Base-by-base conservation (phyloP, 163 green algal species). In the Coccomyxa subellipsoidea region DNA sequence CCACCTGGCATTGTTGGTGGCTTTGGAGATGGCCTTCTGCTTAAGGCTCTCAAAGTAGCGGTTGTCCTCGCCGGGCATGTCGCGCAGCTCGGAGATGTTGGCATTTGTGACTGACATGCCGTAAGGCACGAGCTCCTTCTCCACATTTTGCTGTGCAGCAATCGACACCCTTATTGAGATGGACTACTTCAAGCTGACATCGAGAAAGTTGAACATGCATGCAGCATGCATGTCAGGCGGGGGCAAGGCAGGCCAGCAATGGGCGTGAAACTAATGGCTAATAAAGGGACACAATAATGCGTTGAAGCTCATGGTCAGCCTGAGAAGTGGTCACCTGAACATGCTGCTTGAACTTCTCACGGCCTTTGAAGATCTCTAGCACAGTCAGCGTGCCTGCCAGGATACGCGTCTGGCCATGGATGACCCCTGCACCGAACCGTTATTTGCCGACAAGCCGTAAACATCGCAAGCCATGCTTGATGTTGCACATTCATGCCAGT, bases 31-130 rank as follows among this genome's bases (percentile, higher is more conserved):
- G 27, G 66, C 66, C 66, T 73, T 73, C 29, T 32, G 27, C 7
- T 73, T 73, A 23, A 73, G 66, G 66, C 29, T 73, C 66, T 73
- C 66, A 36, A 73, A 73, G 6, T 73, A 73, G 8, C 32, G 31
- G 66, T 73, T 73, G n/a, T 73, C 66, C 66, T 73, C 66, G 31
- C 66, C 66, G n/a, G 66, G 66, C 29, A 34, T 73, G 66, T 73
- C 66, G n/a, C 66, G 66, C 27, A 73, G 66, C 66, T 73, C 66
- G 10, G 66, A 73, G 66, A 73, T 73, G 66, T 73, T 73, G 66
- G 66, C 66, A 73, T 73, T 73, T 18, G 66, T 73, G 18, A 73
- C 66, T 4, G 18, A 34, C 29, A 32, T 36, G 66, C 66, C 66
- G 32, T 73, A 73, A 23, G 66, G 66, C 21, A 34, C 32, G 21